Evolutionary conservation across 345 rosid genomes (phyloP), one percentile per base, ranked within the genome.

Genomic region (Arabidopsis arenosa): DNA sequence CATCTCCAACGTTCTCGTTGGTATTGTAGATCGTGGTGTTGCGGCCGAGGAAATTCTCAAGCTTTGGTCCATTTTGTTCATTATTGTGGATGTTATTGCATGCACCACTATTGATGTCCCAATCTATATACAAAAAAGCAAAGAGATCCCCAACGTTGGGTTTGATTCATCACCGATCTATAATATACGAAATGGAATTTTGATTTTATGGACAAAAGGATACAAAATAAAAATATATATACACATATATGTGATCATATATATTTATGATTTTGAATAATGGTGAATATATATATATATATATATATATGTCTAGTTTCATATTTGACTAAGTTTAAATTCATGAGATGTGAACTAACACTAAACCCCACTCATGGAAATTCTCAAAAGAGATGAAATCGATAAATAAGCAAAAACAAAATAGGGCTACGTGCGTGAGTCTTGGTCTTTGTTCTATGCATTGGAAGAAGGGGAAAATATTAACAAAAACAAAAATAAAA

Each of bases 11-110:
- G 41, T 10, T 54, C 18, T 77, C 74, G 53, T 43, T 75, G 28
- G 30, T 76, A 33, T 33, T 49, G 61, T 56, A 51, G 6, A 56
- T 58, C 4, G 81, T 80, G 82, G 90, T 75, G 73, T 79, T 80
- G 59, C 84, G 85, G 2, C 93, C 93, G 2, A 91, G 84, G 81
- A 93, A 93, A 79, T 90, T 88, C 68, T 92, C 96, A 9, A 90
- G 92, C 78, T 92, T 92, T 3, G 92, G 93, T 67, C 77, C 87
- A 70, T 79, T 84, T 75, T 66, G 80, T 5, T 77, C 72, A 57
- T 57, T 65, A 10, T 64, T 52, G 55, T 57, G 55, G 57, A 45
- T 80, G 60, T 15, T 63, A 69, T 78, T 85, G 91, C 86, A 81
- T 80, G 82, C 80, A 67, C 66, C 28, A 54, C 86, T 75, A 80